These are phyloP conservation scores for Colletotrichum kahawae DNA, from an alignment of 2,329 filamentous ascomycete species.

Conservation along the genomic window DNA sequence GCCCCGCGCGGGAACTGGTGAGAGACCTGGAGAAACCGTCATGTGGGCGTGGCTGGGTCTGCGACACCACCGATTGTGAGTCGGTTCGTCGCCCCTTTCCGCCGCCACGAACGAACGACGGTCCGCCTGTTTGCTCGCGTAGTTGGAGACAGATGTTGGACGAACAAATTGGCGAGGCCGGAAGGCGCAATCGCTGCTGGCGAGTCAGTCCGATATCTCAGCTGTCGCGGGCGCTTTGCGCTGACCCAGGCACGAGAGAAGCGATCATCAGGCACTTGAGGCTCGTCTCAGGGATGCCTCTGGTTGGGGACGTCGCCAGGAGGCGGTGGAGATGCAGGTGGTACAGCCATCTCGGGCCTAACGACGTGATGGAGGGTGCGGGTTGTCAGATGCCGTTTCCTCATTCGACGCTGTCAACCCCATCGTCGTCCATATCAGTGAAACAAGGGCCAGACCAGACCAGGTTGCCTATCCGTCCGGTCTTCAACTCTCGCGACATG, in stretches of 20 bases:
- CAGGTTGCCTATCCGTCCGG: constrained; percentile 11
- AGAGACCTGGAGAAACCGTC: background rate
- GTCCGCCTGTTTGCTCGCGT: background rate
- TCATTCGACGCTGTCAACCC: constrained; percentile 9
- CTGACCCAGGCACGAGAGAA: constrained; percentile 17
- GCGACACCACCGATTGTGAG: background rate
- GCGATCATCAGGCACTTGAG: constrained; percentile 21
- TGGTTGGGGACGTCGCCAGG: background rate
- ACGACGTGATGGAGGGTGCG: constrained; percentile 10
- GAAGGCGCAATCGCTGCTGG: constrained; percentile 9
- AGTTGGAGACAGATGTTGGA: background rate
- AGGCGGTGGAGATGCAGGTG: constrained; percentile 22
- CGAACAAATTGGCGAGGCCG: background rate
- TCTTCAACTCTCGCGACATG: background rate
- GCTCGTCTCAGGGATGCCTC: constrained; percentile 17
- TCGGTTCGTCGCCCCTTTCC: constrained; percentile 5
- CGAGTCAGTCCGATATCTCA: constrained; percentile 7
- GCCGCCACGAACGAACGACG: background rate
- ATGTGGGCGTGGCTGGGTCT: constrained; percentile 4
- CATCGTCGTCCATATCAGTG: constrained; percentile 14
- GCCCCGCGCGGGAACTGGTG: constrained; percentile 7
- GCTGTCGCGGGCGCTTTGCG: constrained; percentile 4
- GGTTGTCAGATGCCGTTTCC: constrained; percentile 14
- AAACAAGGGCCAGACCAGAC: constrained; percentile 20
- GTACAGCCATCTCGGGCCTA: constrained; percentile 11